Evolutionary conservation across 176 grass and related monocot genomes (phyloP).

Genomic region (Bothriochloa decipiens): DNA sequence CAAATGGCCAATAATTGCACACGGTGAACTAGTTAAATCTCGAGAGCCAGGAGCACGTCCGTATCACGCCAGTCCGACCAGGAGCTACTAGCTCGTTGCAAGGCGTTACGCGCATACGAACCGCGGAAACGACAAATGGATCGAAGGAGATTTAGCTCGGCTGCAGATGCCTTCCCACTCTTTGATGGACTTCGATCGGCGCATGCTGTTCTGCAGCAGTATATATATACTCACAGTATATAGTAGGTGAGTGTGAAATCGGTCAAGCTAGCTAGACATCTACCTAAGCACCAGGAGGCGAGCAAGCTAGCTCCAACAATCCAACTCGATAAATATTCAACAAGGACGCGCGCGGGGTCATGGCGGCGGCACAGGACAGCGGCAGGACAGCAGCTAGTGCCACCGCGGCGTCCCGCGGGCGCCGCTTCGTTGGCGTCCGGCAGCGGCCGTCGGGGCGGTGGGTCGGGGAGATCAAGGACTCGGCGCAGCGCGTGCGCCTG

Average conservation of each 20-base stretch:
- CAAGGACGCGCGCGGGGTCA: neutral
- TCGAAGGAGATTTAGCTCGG: conserved; percentile 22
- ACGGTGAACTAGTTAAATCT: conserved; percentile 16
- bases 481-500: conserved; percentile 61
- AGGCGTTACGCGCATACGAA: conserved; percentile 15
- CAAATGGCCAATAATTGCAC: conserved; percentile 57
- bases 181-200: neutral
- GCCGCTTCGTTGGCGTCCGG: conserved; percentile 60
- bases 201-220: neutral
- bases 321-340: conserved; percentile 1
- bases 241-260: conserved; percentile 16
- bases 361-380: conserved; percentile 49
- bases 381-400: conserved; percentile 10
- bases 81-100: conserved; percentile 35
- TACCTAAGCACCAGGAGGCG: neutral
- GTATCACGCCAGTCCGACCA: conserved; percentile 35
- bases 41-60: conserved; percentile 21
- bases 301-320: neutral
- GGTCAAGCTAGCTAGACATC: neutral
- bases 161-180: conserved; percentile 41
- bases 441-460: conserved; percentile 64
- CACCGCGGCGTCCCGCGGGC: neutral
- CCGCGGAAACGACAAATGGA: conserved; percentile 38
- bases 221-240: conserved; percentile 38
- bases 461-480: conserved; percentile 77